Conservation (phyloP, 1,284 basidiomycete species). For the Vanrija sp. region DNA sequence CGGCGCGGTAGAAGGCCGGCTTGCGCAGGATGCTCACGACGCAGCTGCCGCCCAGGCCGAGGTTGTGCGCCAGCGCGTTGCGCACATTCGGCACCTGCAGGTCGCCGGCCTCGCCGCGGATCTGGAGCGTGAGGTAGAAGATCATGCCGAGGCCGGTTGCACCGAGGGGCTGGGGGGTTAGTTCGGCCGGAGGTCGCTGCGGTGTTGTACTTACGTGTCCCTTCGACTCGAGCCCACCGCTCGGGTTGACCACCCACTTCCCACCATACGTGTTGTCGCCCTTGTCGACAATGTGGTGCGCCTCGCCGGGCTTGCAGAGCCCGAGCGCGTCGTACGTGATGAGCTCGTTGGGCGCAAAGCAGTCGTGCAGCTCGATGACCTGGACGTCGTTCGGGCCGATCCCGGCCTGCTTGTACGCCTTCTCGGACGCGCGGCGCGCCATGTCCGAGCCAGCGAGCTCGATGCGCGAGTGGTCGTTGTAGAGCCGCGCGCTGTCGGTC, state of each 20-base stretch:
- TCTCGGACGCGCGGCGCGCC: slow-evolving; percentile 10
- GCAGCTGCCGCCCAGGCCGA: slow-evolving; percentile 18
- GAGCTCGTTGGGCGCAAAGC: slow-evolving; percentile 23
- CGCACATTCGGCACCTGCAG: slow-evolving; percentile 16
- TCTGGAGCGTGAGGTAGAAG: slow-evolving; percentile 21
- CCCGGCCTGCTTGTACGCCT: slow-evolving; percentile 16
- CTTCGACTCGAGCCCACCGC: slow-evolving; percentile 20
- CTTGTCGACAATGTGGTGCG: slow-evolving; percentile 15
- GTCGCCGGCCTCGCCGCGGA: slow-evolving; percentile 16
- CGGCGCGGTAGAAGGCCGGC: slow-evolving; percentile 13
- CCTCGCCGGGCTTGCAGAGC: slow-evolving; percentile 11
- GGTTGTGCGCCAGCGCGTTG: slow-evolving; percentile 18
- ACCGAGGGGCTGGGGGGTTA: slow-evolving; percentile 10
- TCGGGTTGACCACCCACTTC: slow-evolving; percentile 21
- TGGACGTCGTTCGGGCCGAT: slow-evolving; percentile 14
- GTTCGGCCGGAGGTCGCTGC: too few species aligned
- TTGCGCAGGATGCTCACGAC: slow-evolving; percentile 17
- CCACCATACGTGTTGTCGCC: slow-evolving; percentile 21
- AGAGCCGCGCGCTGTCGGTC: slow-evolving; percentile 15
- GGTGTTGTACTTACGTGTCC: slow-evolving; percentile 5
- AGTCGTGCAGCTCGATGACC: slow-evolving; percentile 24
- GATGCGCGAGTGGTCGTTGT: slow-evolving; percentile 15
- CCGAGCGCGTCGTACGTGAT: slow-evolving; percentile 18
- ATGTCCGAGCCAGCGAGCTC: slow-evolving; percentile 18
- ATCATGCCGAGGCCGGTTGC: slow-evolving; percentile 21